Evolutionary conservation across 202 grass and related monocot genomes (phyloP).

Genomic region (Zizania palustris): DNA sequence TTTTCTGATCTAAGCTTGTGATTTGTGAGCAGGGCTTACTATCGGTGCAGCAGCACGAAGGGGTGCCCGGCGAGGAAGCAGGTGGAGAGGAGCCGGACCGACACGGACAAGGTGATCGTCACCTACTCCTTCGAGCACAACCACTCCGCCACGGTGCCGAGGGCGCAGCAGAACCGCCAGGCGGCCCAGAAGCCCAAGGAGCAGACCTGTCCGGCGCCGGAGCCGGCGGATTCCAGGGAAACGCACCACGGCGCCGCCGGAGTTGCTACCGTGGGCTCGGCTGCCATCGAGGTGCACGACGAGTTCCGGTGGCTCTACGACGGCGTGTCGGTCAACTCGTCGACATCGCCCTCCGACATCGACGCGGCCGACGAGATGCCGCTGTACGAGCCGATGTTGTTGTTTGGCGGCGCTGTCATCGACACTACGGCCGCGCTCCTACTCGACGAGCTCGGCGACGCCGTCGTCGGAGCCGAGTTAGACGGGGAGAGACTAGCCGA

Average conservation of each 20-base stretch:
- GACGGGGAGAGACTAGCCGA: conserved; percentile 37
- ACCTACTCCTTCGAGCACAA: conserved; percentile 91
- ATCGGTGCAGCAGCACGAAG: conserved; percentile 83
- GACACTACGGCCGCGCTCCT: conserved; percentile 43
- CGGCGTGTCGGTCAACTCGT: conserved; percentile 56
- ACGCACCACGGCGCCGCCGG: conserved; percentile 12
- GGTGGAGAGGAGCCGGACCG: conserved; percentile 62
- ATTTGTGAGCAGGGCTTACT: conserved; percentile 67
- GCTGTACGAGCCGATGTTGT: too few species aligned
- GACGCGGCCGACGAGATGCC: too few species aligned
- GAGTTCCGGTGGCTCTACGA: conserved; percentile 87
- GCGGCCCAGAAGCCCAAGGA: conserved; percentile 30
- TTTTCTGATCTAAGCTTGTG: conserved; percentile 26
- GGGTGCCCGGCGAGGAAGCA: conserved; percentile 94
- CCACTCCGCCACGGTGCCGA: conserved; percentile 53
- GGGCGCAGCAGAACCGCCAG: conserved; percentile 42
- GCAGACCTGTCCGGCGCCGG: not conserved
- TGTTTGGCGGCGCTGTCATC: conserved; percentile 38
- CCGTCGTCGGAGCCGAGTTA: conserved; percentile 26
- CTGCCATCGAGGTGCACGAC: conserved; percentile 49
- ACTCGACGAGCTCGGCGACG: conserved; percentile 51
- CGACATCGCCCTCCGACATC: conserved; percentile 48
- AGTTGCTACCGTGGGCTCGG: not conserved
- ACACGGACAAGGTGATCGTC: conserved; percentile 65
- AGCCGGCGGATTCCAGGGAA: conserved; percentile 30